phyloP scores from a whole-genome alignment of 257 asterid genomes.

The Solanum raphanifolium region DNA sequence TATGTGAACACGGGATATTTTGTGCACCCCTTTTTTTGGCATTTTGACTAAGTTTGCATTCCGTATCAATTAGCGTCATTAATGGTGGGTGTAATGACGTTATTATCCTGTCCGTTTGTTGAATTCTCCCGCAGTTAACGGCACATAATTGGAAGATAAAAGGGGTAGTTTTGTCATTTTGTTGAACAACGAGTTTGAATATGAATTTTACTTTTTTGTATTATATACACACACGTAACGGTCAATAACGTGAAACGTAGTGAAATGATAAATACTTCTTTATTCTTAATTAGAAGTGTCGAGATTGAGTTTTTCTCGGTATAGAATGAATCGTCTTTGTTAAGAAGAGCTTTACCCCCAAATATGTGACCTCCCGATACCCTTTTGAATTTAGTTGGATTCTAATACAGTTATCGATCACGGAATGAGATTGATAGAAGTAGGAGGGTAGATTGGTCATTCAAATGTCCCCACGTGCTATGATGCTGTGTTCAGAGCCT shows the following conservation, averaged over 20 bases:
- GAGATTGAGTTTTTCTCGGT: neutral
- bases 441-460: conserved; percentile 10
- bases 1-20: neutral
- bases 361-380: neutral
- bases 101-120: conserved; percentile 8
- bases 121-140: conserved; percentile 6
- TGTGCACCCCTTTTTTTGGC: neutral
- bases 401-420: accelerated
- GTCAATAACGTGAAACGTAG: neutral
- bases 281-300: neutral
- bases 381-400: neutral
- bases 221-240: neutral
- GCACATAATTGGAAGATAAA: conserved; percentile 1
- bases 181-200: neutral
- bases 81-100: conserved; percentile 8
- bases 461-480: conserved; percentile 19
- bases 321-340: accelerated
- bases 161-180: conserved; percentile 14
- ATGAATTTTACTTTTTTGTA: neutral
- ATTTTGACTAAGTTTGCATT: neutral
- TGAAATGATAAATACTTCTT: neutral
- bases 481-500: conserved; percentile 21
- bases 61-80: neutral
- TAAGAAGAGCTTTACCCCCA: neutral
- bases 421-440: neutral